Evolutionary conservation across 768 basidiomycete genomes (phyloP).

Genomic region (Trametopsis cervina): DNA sequence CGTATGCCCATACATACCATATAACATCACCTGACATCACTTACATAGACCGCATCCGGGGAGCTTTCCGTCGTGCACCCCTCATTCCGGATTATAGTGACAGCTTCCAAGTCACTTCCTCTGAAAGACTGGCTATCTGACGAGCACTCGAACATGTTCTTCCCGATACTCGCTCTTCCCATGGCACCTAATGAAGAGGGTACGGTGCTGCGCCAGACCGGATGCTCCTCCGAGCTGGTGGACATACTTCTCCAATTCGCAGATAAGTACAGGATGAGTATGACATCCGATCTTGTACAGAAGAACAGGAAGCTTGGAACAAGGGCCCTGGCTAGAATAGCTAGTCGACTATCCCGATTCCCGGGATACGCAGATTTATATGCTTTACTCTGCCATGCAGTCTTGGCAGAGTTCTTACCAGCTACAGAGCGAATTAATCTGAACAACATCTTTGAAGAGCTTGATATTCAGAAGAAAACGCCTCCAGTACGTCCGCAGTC

Average conservation of each 20-base stretch:
- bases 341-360: slow-evolving; percentile 39
- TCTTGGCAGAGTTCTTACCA: slow-evolving; percentile 57
- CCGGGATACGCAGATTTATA: slow-evolving; percentile 40
- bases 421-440: slow-evolving; percentile 50
- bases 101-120: slow-evolving; percentile 56
- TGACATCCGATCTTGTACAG: slow-evolving; percentile 48
- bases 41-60: slow-evolving; percentile 19
- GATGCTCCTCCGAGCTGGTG: slow-evolving; percentile 34
- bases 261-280: slow-evolving; percentile 47
- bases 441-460: slow-evolving; percentile 43
- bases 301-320: slow-evolving; percentile 63
- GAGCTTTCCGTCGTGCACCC: slow-evolving; percentile 46
- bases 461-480: slow-evolving; percentile 35
- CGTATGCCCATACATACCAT: slow-evolving; percentile 4
- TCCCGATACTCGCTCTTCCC: slow-evolving; percentile 51
- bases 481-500: slow-evolving; percentile 30
- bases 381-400: slow-evolving; percentile 38
- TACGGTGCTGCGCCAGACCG: slow-evolving; percentile 40
- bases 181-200: slow-evolving; percentile 50
- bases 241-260: slow-evolving; percentile 45
- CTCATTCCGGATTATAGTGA: slow-evolving; percentile 55
- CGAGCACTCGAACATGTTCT: slow-evolving; percentile 69
- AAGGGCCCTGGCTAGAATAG: slow-evolving; percentile 48
- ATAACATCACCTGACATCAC: not conserved
- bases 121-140: slow-evolving; percentile 63